Evolutionary conservation across 345 rosid species (phyloP), one percentile per base, ranked within the genome.

Genomic region (Barbarea vulgaris): DNA sequence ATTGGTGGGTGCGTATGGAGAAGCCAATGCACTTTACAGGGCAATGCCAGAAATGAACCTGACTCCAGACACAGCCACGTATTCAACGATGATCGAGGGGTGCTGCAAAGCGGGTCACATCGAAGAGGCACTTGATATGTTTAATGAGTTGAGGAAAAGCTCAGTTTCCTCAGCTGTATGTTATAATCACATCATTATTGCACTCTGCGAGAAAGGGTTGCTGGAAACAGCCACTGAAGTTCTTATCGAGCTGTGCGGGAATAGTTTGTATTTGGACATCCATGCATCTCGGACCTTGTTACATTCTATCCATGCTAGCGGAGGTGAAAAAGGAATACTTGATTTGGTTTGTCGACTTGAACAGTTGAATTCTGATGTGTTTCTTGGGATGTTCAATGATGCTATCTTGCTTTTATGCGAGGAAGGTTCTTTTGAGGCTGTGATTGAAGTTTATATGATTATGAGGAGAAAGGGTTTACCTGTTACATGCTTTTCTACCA

Each of bases 101-200:
- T 89, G 24, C 39, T 87, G 89, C 77, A 87, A 82, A 82, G 69
- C 68, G 3, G 93, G 88, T 39, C 83, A 85, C 69, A 82, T 91
- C 44, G 92, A 89, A 30, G 92, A 93, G 69, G 96, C 97, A 14
- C 86, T 90, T 65, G 83, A 87, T 81, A 70, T 87, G 64, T 89
- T 93, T 87, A 90, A 90, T 72, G 91, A 90, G 78, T 74, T 86
- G 75, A 87, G 89, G 82, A 66, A 39, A 67, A 74, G 79, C 27
- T 78, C 82, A 42, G 67, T 80, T 76, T 77, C 88, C 54, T 85
- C 93, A 15, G 80, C 70, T 75, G 78, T 78, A 31, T 86, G 92
- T 80, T 93, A 87, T 79, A 88, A 85, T 72, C 71, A 81, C 52
- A 81, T 91, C 36, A 82, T 89, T 62, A 69, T 50, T 31, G 90